Conservation (phyloP, 345 rosid species). For the Moricandia moricandioides region DNA sequence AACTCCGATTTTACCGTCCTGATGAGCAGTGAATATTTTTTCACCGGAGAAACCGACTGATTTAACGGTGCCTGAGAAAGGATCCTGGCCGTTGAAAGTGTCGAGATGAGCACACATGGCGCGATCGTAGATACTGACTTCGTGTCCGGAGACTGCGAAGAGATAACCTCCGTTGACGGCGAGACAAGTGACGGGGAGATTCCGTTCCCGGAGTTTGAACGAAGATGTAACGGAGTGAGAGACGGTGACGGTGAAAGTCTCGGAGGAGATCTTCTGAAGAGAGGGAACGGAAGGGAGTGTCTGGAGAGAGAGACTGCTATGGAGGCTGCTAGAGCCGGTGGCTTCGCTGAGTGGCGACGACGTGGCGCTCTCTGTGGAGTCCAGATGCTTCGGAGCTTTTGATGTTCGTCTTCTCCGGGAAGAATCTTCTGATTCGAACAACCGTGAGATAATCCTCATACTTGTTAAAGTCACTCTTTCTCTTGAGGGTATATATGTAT, state of each 20-base stretch:
- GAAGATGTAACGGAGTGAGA: slow-evolving; percentile 41
- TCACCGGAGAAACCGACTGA: slow-evolving; percentile 53
- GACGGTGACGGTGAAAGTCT: slow-evolving; percentile 41
- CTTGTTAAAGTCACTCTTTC: not conserved
- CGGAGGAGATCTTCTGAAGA: slow-evolving; percentile 57
- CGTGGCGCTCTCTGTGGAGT: slow-evolving; percentile 35
- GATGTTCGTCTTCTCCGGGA: slow-evolving; percentile 19
- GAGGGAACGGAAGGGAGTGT: slow-evolving; percentile 78
- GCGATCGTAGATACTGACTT: slow-evolving; percentile 66
- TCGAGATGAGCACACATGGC: slow-evolving; percentile 41
- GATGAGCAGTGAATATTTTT: slow-evolving; percentile 75
- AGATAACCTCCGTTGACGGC: slow-evolving; percentile 53
- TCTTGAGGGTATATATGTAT: not conserved
- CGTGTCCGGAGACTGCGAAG: slow-evolving; percentile 62
- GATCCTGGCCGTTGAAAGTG: slow-evolving; percentile 45
- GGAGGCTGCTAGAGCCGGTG: slow-evolving; percentile 45
- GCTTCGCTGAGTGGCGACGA: slow-evolving; percentile 33
- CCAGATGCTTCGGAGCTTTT: slow-evolving; percentile 17
- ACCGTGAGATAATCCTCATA: slow-evolving; percentile 54
- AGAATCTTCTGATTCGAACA: slow-evolving; percentile 30
- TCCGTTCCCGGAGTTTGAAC: slow-evolving; percentile 37
- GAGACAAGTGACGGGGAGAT: slow-evolving; percentile 60
- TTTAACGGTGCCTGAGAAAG: slow-evolving; percentile 74
- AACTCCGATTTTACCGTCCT: slow-evolving; percentile 80
- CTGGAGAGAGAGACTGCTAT: slow-evolving; percentile 69